phyloP scores from a whole-genome alignment of 2,329 filamentous ascomycete genomes.

The Huntiella savannae region DNA sequence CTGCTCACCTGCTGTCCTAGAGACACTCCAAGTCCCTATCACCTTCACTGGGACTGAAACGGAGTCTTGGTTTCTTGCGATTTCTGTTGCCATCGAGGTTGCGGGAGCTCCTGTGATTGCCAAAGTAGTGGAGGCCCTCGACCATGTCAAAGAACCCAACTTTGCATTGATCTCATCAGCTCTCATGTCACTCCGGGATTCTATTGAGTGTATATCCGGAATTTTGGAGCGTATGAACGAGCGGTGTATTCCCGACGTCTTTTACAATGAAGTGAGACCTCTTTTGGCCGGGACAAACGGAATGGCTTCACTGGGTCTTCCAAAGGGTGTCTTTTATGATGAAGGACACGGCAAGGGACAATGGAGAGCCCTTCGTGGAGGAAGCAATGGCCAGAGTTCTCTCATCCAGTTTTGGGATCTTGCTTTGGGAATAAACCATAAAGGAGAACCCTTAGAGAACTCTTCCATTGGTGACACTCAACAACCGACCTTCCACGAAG shows the following conservation, averaged over 20 bases:
- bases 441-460: conserved; percentile 16
- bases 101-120: conserved; percentile 72
- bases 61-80: conserved; percentile 98
- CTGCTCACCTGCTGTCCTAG: conserved; percentile 30
- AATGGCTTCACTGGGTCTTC: conserved; percentile 84
- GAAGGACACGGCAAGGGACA: conserved; percentile 46
- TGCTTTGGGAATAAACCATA: conserved; percentile 62
- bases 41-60: conserved; percentile 90
- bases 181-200: conserved; percentile 64
- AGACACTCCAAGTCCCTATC: conserved; percentile 70
- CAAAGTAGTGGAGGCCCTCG: conserved; percentile 72
- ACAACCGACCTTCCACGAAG: conserved; percentile 72
- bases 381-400: conserved; percentile 92
- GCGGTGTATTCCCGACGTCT: conserved; percentile 80
- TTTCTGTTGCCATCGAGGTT: conserved; percentile 89
- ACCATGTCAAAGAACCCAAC: conserved; percentile 54
- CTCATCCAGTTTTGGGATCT: conserved; percentile 96
- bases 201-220: conserved; percentile 61
- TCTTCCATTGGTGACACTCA: conserved; percentile 16
- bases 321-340: conserved; percentile 74
- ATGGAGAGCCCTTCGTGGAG: conserved; percentile 75
- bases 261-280: conserved; percentile 85
- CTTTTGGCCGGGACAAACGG: conserved; percentile 95
- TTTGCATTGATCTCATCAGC: conserved; percentile 50
- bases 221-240: conserved; percentile 84